Base-by-base conservation (phyloP, 179 eudicot species). In the Beta macrorhiza region DNA sequence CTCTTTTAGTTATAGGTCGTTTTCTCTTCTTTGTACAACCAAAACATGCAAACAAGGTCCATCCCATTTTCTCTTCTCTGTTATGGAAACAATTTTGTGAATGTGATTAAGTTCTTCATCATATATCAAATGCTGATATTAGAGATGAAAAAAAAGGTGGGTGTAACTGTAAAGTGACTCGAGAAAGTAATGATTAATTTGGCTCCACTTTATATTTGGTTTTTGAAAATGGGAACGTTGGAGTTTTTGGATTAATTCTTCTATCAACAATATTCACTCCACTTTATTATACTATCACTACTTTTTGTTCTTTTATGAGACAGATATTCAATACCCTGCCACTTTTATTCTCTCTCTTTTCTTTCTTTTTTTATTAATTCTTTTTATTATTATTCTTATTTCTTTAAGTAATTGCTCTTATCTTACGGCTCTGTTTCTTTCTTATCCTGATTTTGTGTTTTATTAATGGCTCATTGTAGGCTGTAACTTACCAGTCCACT, bases 161-260 rank as follows among this genome's bases (percentile, higher is more conserved):
- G 20, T 14, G 68, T 37, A 42, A 32, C 11, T 5, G 11, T 56
- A 78, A 73, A 58, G 52, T 61, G 67, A 67, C 62, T 14, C 79
- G 7, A 1, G 19, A 79, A 74, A 67, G 56, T 51, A 14, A 57
- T 55, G 75, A 32, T 44, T 53, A 70, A 57, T 13, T 74, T 81
- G 87, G 84, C 82, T 65, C 87, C 84, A 84, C 19, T 77, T 37
- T 17, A 2, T 52, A 69, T 80, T 84, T 77, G 79, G 59, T 78
- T 77, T 84, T 84, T 84, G 79, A 84, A 84, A 84, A 81, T 84
- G 75, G 37, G 72, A 81, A 84, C 87, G 82, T 84, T 81, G 78
- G 67, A 37, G 2, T 2, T 19, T 16, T 45, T 76, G 57, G 42
- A 76, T 69, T 15, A 10, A 49, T 16, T 68, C 29, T 69, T 82